Evolutionary conservation across 768 basidiomycete genomes (phyloP).

Genomic region (Hebeloma cylindrosporum): DNA sequence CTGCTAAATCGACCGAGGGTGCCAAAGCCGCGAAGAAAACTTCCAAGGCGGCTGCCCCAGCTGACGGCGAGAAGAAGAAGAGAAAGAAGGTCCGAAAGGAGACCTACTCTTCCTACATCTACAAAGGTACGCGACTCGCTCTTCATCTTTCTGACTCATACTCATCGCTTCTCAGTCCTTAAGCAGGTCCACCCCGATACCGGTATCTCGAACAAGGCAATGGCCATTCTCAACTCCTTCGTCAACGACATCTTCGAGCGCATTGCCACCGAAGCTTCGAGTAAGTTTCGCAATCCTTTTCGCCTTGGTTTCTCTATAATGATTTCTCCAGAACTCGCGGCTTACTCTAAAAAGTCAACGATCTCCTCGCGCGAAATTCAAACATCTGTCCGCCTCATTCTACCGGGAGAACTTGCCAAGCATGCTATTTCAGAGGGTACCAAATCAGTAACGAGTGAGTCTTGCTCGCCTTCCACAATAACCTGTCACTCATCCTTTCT

Average conservation of each 20-base stretch:
- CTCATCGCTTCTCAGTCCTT: constrained; percentile 55
- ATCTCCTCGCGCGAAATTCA: constrained; percentile 99
- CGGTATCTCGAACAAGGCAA: constrained; percentile 99
- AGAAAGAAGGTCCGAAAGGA: constrained; percentile 84
- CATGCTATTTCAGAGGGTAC: constrained; percentile 94
- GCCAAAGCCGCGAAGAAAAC: constrained; percentile 83
- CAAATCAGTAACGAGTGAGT: constrained; percentile 82
- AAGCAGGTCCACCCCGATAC: constrained; percentile 99
- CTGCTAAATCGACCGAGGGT: constrained; percentile 62
- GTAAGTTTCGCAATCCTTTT: constrained; percentile 41
- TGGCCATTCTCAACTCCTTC: constrained; percentile 95
- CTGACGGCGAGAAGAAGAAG: constrained; percentile 84
- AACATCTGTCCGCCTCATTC: constrained; percentile 93
- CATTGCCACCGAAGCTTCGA: constrained; percentile 89
- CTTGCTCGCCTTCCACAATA: neutral
- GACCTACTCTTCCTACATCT: constrained; percentile 92
- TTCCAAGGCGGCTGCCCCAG: constrained; percentile 58
- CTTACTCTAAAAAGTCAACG: constrained; percentile 98
- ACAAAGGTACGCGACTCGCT: constrained; percentile 59
- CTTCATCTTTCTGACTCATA: neutral
- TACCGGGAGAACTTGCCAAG: constrained; percentile 94
- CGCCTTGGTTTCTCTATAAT: neutral
- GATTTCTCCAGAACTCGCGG: constrained; percentile 73
- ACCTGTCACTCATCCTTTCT: constrained; percentile 4
- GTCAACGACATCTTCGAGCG: constrained; percentile 95